A percentile compares a stretch with the other conserved stretches of the same genome.
Evolutionary conservation across 1,139 yeast species (phyloP).

Genomic region (Petasospora fabianii): DNA sequence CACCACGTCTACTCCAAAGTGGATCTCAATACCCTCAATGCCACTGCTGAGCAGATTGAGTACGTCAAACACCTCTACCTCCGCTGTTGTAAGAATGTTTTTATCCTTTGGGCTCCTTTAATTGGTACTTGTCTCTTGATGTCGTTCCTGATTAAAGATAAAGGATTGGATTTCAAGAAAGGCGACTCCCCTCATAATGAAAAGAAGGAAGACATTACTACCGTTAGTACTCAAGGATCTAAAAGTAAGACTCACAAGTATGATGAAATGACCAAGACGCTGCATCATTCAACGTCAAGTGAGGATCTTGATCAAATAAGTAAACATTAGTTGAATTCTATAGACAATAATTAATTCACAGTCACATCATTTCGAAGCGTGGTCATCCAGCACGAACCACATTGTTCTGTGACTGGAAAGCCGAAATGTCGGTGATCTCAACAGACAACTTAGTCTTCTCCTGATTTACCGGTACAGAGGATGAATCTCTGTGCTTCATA

Average conservation of each 20-base stretch:
- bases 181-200: not conserved
- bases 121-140: conserved; percentile 14
- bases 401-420: conserved; percentile 7
- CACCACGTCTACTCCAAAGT: conserved; percentile 14
- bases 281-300: too few species aligned
- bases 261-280: too few species aligned
- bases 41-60: conserved; percentile 6
- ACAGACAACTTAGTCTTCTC: not conserved
- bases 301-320: too few species aligned
- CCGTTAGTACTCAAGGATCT: too few species aligned
- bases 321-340: too few species aligned
- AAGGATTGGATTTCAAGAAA: conserved; percentile 13
- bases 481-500: conserved; percentile 6
- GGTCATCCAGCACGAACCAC: conserved; percentile 1
- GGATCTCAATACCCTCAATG: conserved; percentile 9
- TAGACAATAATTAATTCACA: too few species aligned
- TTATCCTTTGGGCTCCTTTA: conserved; percentile 19
- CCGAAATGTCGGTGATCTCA: conserved; percentile 6
- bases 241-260: too few species aligned
- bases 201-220: not conserved
- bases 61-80: conserved; percentile 16
- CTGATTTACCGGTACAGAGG: not conserved
- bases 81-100: conserved; percentile 15
- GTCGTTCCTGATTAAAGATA: conserved; percentile 16
- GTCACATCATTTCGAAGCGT: too few species aligned